Percentiles rank a stretch among this genome's conserved stretches.
Conservation (phyloP, 768 basidiomycete species). For the Pleurotus tuber-regium region DNA sequence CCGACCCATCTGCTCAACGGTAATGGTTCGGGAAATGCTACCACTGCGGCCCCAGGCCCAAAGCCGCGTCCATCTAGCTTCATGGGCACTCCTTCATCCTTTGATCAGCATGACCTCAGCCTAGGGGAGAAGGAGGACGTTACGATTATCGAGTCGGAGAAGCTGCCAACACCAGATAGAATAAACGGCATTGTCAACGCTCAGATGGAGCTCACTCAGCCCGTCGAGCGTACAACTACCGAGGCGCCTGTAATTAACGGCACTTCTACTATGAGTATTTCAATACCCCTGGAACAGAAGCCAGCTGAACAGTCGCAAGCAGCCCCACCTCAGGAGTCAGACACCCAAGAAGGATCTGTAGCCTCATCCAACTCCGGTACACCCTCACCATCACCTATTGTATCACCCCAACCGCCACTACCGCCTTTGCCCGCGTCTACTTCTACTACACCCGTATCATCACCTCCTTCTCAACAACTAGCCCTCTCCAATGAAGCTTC, state of each 20-base stretch:
- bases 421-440: conserved; percentile 16
- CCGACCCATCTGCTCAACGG: conserved; percentile 23
- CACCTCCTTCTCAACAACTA: conserved; percentile 2
- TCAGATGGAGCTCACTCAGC: no score
- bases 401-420: conserved; percentile 30
- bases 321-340: no score
- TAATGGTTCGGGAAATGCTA: no score
- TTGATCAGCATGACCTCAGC: conserved; percentile 17
- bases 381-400: not conserved
- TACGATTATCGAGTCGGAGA: not conserved
- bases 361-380: no score
- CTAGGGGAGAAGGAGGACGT: not conserved
- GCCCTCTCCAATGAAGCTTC: conserved; percentile 12
- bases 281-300: no score
- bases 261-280: no score
- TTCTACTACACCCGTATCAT: not conserved
- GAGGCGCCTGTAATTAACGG: no score
- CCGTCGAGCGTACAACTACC: no score
- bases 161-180: not conserved
- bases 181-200: not conserved
- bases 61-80: conserved; percentile 25
- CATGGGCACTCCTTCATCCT: conserved; percentile 21
- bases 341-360: no score
- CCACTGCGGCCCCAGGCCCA: conserved; percentile 25
- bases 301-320: no score